Evolutionary conservation across 2,329 filamentous ascomycete genomes (phyloP), one percentile per base, ranked within the genome.

Genomic region (Chalara sp.): DNA sequence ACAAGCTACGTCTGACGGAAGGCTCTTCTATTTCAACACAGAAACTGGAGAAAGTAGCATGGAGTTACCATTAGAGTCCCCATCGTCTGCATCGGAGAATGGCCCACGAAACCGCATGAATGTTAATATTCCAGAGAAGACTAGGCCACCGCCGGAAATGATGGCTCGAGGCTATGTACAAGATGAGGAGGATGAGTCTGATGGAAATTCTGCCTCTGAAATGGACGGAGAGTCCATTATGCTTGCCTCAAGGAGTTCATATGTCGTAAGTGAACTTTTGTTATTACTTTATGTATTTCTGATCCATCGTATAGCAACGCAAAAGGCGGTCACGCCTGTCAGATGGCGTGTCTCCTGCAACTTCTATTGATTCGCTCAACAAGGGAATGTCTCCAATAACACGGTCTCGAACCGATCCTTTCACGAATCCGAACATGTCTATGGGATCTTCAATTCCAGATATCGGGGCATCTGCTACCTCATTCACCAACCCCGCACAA

Each of bases 1-100:
- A 13, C 93, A 99, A 72, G 93, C 91, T 11, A 99, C 93, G 0
- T 82, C 89, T 1, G 91, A 97, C 66, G 93, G 93, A 49, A 81
- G 91, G 51, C 72, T 99, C 29, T 99, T 95, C 70, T 99, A 97
- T 72, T 97, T 95, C 77, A 99, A 99, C 69, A 97, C 92, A 56
- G 83, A 96, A 72, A 99, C 93, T 0, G 91, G 92, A 50, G 89
- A 95, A 63, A 95, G 88, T 65, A 95, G 88, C 56, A 93, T 91
- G 81, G 93, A 99, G 66, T 74, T 99, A 54, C 93, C 93, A 1
- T 76, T 99, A 30, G 93, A 99, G 67, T 92, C 92, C 12, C 91
- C 93, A 1, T 83, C 83, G 1, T 89, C 87, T 6, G 70, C 81
- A 13, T 85, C 82, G 57, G 93, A 99, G 69, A 86, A 79, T 50